Base-by-base conservation (phyloP, 2,329 filamentous ascomycete genomes). In the Penicillium capsulatum region DNA sequence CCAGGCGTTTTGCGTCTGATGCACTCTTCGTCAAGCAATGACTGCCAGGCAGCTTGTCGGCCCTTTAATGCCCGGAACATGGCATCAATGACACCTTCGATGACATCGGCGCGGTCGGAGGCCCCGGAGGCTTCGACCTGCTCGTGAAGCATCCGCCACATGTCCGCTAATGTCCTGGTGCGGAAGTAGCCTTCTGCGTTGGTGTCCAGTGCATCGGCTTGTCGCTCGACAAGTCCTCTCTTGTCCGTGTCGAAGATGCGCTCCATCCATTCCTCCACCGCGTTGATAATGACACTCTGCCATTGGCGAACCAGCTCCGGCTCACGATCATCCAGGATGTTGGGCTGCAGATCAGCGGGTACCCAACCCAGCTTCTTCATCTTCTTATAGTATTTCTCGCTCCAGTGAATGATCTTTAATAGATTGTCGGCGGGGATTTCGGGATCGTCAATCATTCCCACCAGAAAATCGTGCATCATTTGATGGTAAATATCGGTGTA, bases 101-200 rank as follows among this genome's bases (percentile, higher is more conserved):
- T 83, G 0, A 98, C 89, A 60, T 97, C 92, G 39, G 82, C 78
- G 36, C 92, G 85, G 58, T 90, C 79, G 31, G 89, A 95, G 56
- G 86, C 85, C 28, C 81, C 83, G 3, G 90, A 90, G 0, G 89
- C 87, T 48, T 85, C 80, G 22, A 95, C 78, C 66, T 98, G 92
- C 66, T 98, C 91, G 51, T 86, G 82, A 48, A 98, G 74, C 89
- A 98, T 97, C 44, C 90, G 85, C 90, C 94, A 98, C 74, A 97
- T 84, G 58, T 95, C 90, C 40, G 90, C 84, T 38, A 95, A 73
- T 45, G 90, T 95, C 68, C 86, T 90, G 36, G 90, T 96, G 34
- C 91, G 83, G 69, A 95, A 90, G 63, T 87, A 90, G 44, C 88
- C 88, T 62, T 94, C 89, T 59, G 90, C 82, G 65, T 94, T 89